Evolutionary conservation across 345 rosid genomes (phyloP), one percentile per base, ranked within the genome.

Genomic region (Salix purpurea): DNA sequence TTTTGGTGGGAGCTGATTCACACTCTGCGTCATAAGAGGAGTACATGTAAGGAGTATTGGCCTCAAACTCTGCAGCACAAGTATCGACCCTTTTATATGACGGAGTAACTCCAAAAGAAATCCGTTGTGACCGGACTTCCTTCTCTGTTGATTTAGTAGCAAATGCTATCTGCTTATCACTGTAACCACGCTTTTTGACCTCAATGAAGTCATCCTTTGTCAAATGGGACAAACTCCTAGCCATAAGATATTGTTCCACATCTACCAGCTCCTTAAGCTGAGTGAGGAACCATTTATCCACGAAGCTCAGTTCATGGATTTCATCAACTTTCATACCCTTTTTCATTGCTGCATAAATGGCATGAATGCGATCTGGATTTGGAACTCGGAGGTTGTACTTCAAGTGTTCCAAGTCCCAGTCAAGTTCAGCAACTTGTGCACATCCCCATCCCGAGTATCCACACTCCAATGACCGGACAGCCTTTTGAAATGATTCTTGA

Each of bases 1-100:
- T 90, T 73, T 24, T 79, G 70, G 90, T 93, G 30, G 99, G 96
- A 73, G 90, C 90, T 76, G 99, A 93, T 85, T 93, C 99, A 46
- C 99, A 96, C 85, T 96, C 99, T 18, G 72, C 71, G 87, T 96
- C 99, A 83, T 93, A 96, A 28, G 97, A 91, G 30, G 99, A 96
- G 77, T 92, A 96, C 99, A 96, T 92, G 81, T 91, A 93, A 16
- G 98, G 99, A 68, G 99, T 93, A 75, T 91, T 84, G 8, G 99
- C 98, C 87, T 96, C 98, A 77, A 96, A 94, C 84, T 96, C 99
- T 16, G 99, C 98, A 74, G 99, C 98, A 79, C 99, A 94, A 28
- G 99, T 94, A 83, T 96, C 99, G 19, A 96, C 99, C 78, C 97
- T 84, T 85, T 96, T 96, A 78, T 88, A 96, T 75, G 91, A 84